Evolutionary conservation across 2,329 filamentous ascomycete species (phyloP).

Genomic region (Fusarium buxicola): DNA sequence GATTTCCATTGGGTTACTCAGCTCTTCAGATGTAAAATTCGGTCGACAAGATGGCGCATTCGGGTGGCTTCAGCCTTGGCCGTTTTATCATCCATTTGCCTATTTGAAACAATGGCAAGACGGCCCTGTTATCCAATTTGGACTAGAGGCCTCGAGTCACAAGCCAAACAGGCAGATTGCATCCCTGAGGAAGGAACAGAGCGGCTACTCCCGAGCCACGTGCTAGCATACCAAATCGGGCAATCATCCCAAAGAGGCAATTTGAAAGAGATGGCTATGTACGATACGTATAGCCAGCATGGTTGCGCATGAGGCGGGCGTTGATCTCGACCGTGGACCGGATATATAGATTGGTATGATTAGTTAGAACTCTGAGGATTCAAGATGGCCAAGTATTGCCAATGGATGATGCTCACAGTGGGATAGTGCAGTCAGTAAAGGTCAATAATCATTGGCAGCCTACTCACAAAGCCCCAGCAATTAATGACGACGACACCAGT

Average conservation of each 20-base stretch:
- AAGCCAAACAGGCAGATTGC: too few relatives aligned
- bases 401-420: constrained; percentile 47
- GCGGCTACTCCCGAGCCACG: background rate
- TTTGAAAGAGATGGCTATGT: constrained; percentile 40
- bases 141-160: background rate
- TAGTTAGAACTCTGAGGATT: constrained; percentile 47
- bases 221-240: background rate
- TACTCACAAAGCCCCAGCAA: constrained; percentile 55
- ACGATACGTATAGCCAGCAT: constrained; percentile 49
- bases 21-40: background rate
- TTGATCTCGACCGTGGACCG: constrained; percentile 54
- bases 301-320: constrained; percentile 52
- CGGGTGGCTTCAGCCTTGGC: background rate
- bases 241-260: constrained; percentile 44
- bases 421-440: constrained; percentile 42
- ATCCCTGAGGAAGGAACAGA: background rate
- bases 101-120: background rate
- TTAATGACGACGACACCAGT: constrained; percentile 56
- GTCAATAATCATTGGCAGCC: rapidly evolving
- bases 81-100: background rate
- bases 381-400: constrained; percentile 46
- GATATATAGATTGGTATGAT: constrained; percentile 45
- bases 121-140: background rate
- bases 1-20: too few relatives aligned
- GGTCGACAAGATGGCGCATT: background rate